Percentiles rank a stretch among this genome's conserved stretches.
phyloP scores from a whole-genome alignment of 192 early-diverging fungal species.

The Coemansia furcata region DNA sequence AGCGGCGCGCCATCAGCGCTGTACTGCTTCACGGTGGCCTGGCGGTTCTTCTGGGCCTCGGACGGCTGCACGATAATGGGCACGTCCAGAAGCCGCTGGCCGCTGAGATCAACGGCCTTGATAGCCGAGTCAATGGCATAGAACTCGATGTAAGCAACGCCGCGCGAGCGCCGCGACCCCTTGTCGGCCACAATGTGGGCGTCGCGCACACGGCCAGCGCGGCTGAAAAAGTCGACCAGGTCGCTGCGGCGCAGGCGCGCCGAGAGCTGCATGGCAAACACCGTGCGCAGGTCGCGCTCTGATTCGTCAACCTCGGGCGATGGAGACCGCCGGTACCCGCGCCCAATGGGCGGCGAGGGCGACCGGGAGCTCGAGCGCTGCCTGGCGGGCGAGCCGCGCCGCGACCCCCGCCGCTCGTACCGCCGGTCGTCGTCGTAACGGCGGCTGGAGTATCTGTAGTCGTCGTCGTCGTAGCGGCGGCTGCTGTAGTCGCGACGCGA shows the following conservation, averaged over 20 bases:
- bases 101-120: slow-evolving; percentile 81
- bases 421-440: slow-evolving; percentile 20
- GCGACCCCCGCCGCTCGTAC: slow-evolving; percentile 3
- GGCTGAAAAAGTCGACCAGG: slow-evolving; percentile 82
- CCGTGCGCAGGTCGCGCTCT: slow-evolving; percentile 87
- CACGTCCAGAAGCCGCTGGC: slow-evolving; percentile 84
- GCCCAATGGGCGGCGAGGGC: slow-evolving; percentile 14
- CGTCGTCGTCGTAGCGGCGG: slow-evolving; percentile 11
- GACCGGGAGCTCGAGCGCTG: slow-evolving; percentile 10
- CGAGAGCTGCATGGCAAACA: slow-evolving; percentile 94
- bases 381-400: slow-evolving; percentile 14
- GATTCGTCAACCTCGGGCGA: slow-evolving; percentile 69
- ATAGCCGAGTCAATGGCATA: slow-evolving; percentile 80
- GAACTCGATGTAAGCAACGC: slow-evolving; percentile 97
- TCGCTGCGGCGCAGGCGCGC: slow-evolving; percentile 73
- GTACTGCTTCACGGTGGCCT: slow-evolving; percentile 54
- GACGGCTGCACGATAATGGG: slow-evolving; percentile 91
- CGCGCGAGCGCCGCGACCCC: slow-evolving; percentile 80
- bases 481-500: slow-evolving; percentile 5
- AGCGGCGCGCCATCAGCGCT: slow-evolving; percentile 23
- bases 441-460: slow-evolving; percentile 5
- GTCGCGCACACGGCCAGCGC: slow-evolving; percentile 82
- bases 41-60: slow-evolving; percentile 91
- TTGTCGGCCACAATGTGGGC: slow-evolving; percentile 85
- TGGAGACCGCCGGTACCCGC: slow-evolving; percentile 45